Evolutionary conservation across 129 eudicot species (phyloP).

Genomic region (Helianthus tuberosus): DNA sequence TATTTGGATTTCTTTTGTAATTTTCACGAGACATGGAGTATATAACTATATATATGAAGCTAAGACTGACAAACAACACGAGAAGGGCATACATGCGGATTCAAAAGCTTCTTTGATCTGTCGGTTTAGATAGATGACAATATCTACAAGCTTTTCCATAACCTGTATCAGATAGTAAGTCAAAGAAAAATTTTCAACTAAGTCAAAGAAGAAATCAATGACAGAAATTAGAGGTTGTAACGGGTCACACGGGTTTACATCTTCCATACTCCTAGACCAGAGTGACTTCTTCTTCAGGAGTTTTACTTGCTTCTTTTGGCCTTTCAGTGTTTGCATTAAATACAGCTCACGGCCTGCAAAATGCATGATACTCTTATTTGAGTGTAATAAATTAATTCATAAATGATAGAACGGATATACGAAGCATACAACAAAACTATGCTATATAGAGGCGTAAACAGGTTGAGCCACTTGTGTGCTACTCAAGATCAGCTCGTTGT

Average conservation of each 20-base stretch:
- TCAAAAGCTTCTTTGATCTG: constrained; percentile 58
- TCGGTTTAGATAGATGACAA: constrained; percentile 56
- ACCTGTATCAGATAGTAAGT: constrained; percentile 47
- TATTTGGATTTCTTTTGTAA: background rate
- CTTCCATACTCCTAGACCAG: constrained; percentile 91
- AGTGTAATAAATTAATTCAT: background rate
- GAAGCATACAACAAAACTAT: background rate
- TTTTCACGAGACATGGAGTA: background rate
- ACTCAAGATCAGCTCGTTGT: too few species aligned
- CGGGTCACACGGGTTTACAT: constrained; percentile 44
- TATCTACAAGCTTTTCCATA: constrained; percentile 83
- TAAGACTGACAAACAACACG: background rate
- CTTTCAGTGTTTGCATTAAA: constrained; percentile 56
- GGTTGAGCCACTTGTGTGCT: too few species aligned
- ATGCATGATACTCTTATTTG: constrained; percentile 2
- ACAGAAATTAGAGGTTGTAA: background rate
- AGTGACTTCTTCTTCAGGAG: constrained; percentile 78
- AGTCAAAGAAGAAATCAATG: constrained; percentile 17
- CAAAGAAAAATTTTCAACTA: background rate
- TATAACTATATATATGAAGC: background rate
- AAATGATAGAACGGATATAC: background rate
- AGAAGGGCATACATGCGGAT: constrained; percentile 50
- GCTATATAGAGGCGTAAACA: too few species aligned
- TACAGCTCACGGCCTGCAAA: constrained; percentile 45
- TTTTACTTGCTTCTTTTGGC: constrained; percentile 64